phyloP scores from a whole-genome alignment of 2,329 filamentous ascomycete species.

The Rhinocladiella mackenziei region DNA sequence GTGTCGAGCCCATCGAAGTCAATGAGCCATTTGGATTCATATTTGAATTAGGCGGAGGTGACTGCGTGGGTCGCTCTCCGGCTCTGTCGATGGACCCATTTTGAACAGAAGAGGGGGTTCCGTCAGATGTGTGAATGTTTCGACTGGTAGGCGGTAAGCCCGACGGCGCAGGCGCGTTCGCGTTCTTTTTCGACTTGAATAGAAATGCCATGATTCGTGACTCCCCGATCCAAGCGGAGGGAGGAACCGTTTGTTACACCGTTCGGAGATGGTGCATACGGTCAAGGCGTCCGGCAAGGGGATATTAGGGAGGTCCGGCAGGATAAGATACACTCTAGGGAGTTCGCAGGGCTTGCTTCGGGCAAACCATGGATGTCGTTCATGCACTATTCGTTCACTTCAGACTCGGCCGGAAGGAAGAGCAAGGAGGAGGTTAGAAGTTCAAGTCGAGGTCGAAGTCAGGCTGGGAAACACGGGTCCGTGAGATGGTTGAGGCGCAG shows the following conservation, averaged over 20 bases:
- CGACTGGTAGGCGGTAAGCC: conserved; percentile 53
- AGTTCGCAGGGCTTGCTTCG: conserved; percentile 11
- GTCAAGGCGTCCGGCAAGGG: not conserved
- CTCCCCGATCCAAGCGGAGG: not conserved
- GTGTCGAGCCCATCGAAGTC: conserved; percentile 19
- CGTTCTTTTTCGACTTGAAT: conserved; percentile 65
- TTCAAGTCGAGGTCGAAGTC: not conserved
- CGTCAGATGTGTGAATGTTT: conserved; percentile 56
- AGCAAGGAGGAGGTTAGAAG: conserved; percentile 1
- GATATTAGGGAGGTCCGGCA: conserved; percentile 1
- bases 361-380: conserved; percentile 11
- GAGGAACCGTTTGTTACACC: not conserved
- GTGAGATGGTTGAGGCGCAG: too few species aligned
- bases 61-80: conserved; percentile 22
- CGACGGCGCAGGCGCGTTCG: conserved; percentile 40
- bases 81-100: conserved; percentile 40
- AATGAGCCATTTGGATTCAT: conserved; percentile 23
- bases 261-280: conserved; percentile 8
- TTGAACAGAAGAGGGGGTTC: conserved; percentile 53
- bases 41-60: conserved; percentile 21
- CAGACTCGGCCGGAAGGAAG: not conserved
- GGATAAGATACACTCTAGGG: conserved; percentile 12
- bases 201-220: conserved; percentile 64
- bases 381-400: conserved; percentile 20
- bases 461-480: conserved; percentile 8